Conservation (phyloP, 2,329 filamentous ascomycete species). For the Lecanosticta acicola region DNA sequence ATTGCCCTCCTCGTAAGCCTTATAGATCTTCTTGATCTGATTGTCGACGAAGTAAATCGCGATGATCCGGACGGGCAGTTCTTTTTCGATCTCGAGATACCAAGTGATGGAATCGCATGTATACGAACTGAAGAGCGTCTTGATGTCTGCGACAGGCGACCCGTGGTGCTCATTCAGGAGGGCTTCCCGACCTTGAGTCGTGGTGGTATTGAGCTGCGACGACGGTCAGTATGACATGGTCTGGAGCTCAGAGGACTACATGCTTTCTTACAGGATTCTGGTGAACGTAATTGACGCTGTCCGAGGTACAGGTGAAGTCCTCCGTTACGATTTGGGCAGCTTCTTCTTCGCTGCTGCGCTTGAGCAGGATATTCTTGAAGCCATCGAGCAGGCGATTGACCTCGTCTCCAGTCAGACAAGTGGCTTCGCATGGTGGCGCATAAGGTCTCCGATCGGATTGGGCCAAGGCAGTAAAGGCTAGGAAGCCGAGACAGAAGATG, state of each 20-base stretch:
- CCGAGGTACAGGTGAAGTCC: slow-evolving; percentile 1
- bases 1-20: slow-evolving; percentile 16
- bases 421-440: not conserved
- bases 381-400: not conserved
- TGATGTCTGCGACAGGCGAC: slow-evolving; percentile 9
- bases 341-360: not conserved
- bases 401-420: not conserved
- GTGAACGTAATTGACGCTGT: slow-evolving; percentile 4
- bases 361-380: not conserved
- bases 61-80: slow-evolving; percentile 16
- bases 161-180: slow-evolving; percentile 14
- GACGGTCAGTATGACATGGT: not conserved
- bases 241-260: not conserved
- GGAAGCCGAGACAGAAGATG: not conserved
- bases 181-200: slow-evolving; percentile 7
- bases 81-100: slow-evolving; percentile 17
- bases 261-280: slow-evolving; percentile 1
- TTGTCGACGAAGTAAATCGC: slow-evolving; percentile 15
- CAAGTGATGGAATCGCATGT: slow-evolving; percentile 20
- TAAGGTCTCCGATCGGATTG: not conserved
- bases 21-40: slow-evolving; percentile 14
- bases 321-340: not conserved
- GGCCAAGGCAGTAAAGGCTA: not conserved
- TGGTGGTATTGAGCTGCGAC: slow-evolving; percentile 13
- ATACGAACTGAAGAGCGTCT: slow-evolving; percentile 13